Conservation (phyloP, 768 basidiomycete genomes). For the Psilocybe tampanensis region DNA sequence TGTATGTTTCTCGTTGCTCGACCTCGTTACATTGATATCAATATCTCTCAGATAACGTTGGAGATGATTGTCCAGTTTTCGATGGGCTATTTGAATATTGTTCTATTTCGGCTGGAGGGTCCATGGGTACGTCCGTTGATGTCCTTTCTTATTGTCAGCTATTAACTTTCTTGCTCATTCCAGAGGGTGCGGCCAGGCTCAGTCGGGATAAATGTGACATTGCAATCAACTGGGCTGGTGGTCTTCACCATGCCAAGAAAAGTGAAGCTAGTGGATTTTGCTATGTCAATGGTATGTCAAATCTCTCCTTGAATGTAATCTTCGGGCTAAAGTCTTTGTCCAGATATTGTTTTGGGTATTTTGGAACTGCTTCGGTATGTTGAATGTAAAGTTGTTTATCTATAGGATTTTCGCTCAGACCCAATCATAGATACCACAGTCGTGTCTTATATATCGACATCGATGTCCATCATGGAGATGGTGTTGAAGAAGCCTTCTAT, state of each 20-base stretch:
- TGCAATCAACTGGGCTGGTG: conserved; percentile 99
- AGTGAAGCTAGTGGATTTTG: conserved; percentile 99
- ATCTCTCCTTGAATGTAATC: not conserved
- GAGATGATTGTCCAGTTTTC: conserved; percentile 98
- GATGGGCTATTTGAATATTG: conserved; percentile 99
- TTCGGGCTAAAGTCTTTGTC: conserved; percentile 4
- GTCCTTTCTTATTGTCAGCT: not conserved
- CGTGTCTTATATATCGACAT: conserved; percentile 98
- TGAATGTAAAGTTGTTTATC: not conserved
- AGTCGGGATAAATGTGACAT: conserved; percentile 98
- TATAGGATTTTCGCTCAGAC: not conserved
- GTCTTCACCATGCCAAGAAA: conserved; percentile 98
- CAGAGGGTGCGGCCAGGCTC: conserved; percentile 95
- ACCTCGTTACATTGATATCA: not conserved
- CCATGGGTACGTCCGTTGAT: conserved; percentile 87
- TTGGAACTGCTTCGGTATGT: conserved; percentile 84
- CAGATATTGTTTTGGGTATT: conserved; percentile 97
- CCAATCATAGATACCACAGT: conserved; percentile 72
- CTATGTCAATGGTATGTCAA: conserved; percentile 86
- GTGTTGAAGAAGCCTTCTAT: conserved; percentile 99
- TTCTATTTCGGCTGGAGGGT: conserved; percentile 99
- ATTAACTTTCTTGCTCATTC: not conserved
- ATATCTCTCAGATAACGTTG: conserved; percentile 79
- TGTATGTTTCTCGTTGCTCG: conserved; percentile 51
- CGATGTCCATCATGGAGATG: conserved; percentile 98